Evolutionary conservation across 805 yeast genomes (phyloP), one percentile per base, ranked within the genome.

Genomic region (Schwanniomyces pseudopolymorphus): DNA sequence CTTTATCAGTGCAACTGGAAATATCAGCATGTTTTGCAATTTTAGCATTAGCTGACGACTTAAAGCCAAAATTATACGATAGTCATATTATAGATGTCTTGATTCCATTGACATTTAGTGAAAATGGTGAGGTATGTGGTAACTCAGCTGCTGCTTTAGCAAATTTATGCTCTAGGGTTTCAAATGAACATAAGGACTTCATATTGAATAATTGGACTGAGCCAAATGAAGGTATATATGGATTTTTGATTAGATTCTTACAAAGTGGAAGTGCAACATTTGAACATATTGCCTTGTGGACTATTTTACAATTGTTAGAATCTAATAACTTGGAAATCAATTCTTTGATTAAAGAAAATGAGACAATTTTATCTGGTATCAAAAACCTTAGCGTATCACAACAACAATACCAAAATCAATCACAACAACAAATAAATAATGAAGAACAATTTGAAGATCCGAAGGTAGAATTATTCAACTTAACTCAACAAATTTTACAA

Each of bases 131-230:
- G 69, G 97, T 94, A 14, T 94, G 96, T 66, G 99, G 99, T 47
- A 94, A 94, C 67, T 87, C 96, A 2, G 99, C 98, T 13, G 99
- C 99, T 31, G 98, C 99, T 1, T 78, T 94, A 55, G 99, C 99
- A 25, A 94, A 94, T 63, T 74, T 94, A 57, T 89, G 97, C 55
- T 90, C 97, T 4, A 83, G 97, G 68, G 89, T 92, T 31, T 64
- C 72, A 14, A 80, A 80, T 57, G 91, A 89, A 57, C 91, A 91
- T 66, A 78, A 83, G 48, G 72, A 69, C 44, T 84, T 85, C 53
- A 88, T 94, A 50, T 77, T 89, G 47, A 78, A 81, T 45, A 79
- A 84, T 54, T 94, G 97, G 95, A 73, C 79, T 19, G 72, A 73
- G 48, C 96, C 96, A 37, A 80, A 79, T 42, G 90, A 89, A 49